phyloP scores from a whole-genome alignment of 306 rosid species.

The Dicorynia guianensis region DNA sequence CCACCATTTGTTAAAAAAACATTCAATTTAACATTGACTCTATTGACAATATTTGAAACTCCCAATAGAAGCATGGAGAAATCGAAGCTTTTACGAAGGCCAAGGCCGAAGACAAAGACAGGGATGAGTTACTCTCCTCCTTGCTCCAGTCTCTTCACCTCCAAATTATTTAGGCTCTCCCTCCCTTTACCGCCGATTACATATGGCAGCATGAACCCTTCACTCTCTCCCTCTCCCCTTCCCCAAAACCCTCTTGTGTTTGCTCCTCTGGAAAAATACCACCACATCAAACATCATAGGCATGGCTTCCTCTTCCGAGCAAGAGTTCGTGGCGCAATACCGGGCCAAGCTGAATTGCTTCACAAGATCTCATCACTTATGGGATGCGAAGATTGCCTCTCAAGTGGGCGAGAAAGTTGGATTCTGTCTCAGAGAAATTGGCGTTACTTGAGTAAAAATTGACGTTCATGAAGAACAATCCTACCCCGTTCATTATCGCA shows the following conservation, averaged over 20 bases:
- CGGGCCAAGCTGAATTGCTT: constrained; percentile 53
- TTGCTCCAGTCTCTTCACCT: constrained; percentile 83
- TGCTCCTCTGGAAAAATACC: constrained; percentile 56
- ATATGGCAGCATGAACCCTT: constrained; percentile 95
- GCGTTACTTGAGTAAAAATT: constrained; percentile 46
- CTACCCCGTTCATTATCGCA: constrained; percentile 43
- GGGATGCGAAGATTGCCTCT: constrained; percentile 55
- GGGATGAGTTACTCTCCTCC: too few species aligned
- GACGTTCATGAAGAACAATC: constrained; percentile 44
- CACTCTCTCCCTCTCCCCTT: constrained; percentile 63
- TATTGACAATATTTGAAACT: too few species aligned
- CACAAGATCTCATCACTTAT: constrained; percentile 49
- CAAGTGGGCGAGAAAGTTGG: constrained; percentile 59
- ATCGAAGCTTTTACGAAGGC: too few species aligned
- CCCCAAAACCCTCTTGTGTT: constrained; percentile 58
- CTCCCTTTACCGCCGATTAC: constrained; percentile 69
- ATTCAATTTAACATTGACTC: too few species aligned
- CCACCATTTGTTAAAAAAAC: too few species aligned
- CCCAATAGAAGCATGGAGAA: too few species aligned
- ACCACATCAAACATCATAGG: constrained; percentile 53
- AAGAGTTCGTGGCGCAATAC: constrained; percentile 46
- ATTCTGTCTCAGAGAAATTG: constrained; percentile 50
- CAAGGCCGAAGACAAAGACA: too few species aligned
- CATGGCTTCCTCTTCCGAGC: constrained; percentile 61
- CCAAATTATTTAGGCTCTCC: constrained; percentile 62